A percentile compares a stretch with the other conserved stretches of the same genome.
Evolutionary conservation across 2,329 filamentous ascomycete genomes (phyloP).

Genomic region (Akanthomyces dipterigenus): DNA sequence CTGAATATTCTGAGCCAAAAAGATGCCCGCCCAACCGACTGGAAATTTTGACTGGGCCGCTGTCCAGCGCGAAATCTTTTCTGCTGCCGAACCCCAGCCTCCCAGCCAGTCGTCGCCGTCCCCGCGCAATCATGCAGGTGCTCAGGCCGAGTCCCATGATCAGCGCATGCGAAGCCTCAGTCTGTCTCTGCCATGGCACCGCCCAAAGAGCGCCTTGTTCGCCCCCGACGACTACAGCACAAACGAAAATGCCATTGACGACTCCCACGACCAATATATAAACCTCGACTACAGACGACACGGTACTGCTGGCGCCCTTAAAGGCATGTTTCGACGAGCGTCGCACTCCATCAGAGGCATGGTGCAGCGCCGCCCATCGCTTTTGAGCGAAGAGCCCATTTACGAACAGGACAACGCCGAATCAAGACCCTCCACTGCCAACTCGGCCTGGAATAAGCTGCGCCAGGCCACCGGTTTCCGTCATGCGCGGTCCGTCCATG

Average conservation of each 20-base stretch:
- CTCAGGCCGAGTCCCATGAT: conserved; percentile 22
- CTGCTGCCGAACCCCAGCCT: not conserved
- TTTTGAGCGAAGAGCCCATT: conserved; percentile 26
- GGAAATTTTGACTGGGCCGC: conserved; percentile 2
- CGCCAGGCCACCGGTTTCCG: conserved; percentile 46
- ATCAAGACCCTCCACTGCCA: conserved; percentile 37
- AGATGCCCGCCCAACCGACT: not conserved
- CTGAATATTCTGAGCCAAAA: not conserved
- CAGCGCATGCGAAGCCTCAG: conserved; percentile 42
- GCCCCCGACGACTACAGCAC: conserved; percentile 24
- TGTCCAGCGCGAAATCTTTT: conserved; percentile 1
- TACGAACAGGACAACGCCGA: conserved; percentile 21
- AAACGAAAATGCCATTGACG: conserved; percentile 27
- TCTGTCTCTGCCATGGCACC: conserved; percentile 43
- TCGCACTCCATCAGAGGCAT: conserved; percentile 49
- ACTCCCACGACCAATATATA: conserved; percentile 11
- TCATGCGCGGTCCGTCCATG: conserved; percentile 39
- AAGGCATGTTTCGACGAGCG: conserved; percentile 47
- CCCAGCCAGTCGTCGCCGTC: not conserved
- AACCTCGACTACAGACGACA: conserved; percentile 20
- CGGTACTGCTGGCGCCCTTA: conserved; percentile 31
- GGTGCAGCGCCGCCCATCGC: conserved; percentile 41
- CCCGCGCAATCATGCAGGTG: not conserved
- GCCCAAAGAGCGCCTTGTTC: conserved; percentile 38
- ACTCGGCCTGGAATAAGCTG: conserved; percentile 45